Conservation (phyloP, 768 basidiomycete genomes). For the Boletus sensibilis region DNA sequence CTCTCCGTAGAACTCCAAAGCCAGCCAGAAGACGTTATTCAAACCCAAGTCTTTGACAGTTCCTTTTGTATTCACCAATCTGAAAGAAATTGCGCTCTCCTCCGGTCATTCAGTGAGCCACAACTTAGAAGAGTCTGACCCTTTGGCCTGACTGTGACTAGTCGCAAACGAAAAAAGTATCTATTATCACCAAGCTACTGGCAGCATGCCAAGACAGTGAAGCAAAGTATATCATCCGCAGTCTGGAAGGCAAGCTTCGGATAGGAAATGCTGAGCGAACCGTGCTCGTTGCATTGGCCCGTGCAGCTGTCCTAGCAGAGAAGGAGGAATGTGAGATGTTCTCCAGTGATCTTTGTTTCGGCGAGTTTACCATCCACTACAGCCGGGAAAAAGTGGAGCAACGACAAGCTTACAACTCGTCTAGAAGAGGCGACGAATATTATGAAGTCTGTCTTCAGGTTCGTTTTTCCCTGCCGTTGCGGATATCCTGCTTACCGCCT, state of each 20-base stretch:
- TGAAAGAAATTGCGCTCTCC: conserved; percentile 87
- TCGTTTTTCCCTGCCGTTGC: conserved; percentile 10
- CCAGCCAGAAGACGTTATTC: conserved; percentile 89
- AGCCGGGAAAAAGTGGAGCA: conserved; percentile 74
- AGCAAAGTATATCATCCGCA: conserved; percentile 95
- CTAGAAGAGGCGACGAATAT: conserved; percentile 75
- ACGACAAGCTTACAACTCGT: conserved; percentile 67
- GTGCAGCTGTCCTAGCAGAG: conserved; percentile 83
- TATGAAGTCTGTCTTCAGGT: conserved; percentile 95
- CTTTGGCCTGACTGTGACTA: conserved; percentile 30
- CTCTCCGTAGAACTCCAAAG: conserved; percentile 78
- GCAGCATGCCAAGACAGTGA: conserved; percentile 90
- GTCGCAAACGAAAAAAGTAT: conserved; percentile 95
- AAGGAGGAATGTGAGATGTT: conserved; percentile 52
- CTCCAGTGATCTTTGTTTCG: not conserved
- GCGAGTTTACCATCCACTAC: not conserved
- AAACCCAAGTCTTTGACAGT: conserved; percentile 91
- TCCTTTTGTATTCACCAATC: conserved; percentile 82
- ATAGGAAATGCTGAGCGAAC: conserved; percentile 97
- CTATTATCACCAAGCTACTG: conserved; percentile 89
- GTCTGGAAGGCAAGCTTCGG: conserved; percentile 93
- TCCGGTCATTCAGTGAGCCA: conserved; percentile 73
- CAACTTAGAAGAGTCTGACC: not conserved
- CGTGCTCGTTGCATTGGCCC: conserved; percentile 91
- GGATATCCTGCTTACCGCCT: conserved; percentile 2